Conservation (phyloP, 441 rosid species). For the Eruca vesicaria region DNA sequence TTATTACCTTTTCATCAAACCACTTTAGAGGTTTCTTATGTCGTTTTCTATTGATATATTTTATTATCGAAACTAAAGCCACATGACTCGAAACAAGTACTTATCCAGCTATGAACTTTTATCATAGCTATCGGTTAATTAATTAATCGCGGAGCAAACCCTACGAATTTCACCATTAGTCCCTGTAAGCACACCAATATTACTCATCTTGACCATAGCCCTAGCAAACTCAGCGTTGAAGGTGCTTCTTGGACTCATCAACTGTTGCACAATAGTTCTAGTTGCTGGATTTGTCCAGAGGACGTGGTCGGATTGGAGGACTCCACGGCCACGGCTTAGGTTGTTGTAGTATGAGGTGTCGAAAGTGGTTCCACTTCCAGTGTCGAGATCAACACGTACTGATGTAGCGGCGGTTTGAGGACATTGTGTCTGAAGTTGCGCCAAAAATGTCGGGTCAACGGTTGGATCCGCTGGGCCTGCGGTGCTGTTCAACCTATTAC, state of each 20-base stretch:
- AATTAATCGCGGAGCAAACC: slow-evolving; percentile 52
- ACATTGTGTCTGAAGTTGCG: slow-evolving; percentile 49
- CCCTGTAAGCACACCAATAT: slow-evolving; percentile 53
- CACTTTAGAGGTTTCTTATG: slow-evolving; percentile 4
- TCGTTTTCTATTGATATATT: slow-evolving; percentile 12
- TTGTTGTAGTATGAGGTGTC: slow-evolving; percentile 56
- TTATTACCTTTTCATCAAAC: not conserved
- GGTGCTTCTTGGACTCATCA: slow-evolving; percentile 33
- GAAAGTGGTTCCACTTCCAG: slow-evolving; percentile 44
- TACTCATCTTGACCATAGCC: slow-evolving; percentile 73
- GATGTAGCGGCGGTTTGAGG: slow-evolving; percentile 41
- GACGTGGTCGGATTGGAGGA: slow-evolving; percentile 53
- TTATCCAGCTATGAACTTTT: slow-evolving; percentile 13
- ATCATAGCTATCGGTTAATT: slow-evolving; percentile 1
- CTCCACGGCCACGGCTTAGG: slow-evolving; percentile 48
- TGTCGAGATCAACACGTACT: slow-evolving; percentile 49
- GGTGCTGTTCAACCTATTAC: slow-evolving; percentile 29
- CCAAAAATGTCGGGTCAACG: slow-evolving; percentile 46
- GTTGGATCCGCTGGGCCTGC: slow-evolving; percentile 33
- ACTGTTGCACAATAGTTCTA: slow-evolving; percentile 41
- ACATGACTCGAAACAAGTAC: not conserved
- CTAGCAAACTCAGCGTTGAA: slow-evolving; percentile 53
- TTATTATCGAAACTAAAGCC: slow-evolving; percentile 16
- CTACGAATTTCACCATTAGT: slow-evolving; percentile 57
- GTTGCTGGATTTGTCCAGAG: slow-evolving; percentile 56